Base-by-base conservation (phyloP, 1,284 basidiomycete species). In the Pterulicium gracile region DNA sequence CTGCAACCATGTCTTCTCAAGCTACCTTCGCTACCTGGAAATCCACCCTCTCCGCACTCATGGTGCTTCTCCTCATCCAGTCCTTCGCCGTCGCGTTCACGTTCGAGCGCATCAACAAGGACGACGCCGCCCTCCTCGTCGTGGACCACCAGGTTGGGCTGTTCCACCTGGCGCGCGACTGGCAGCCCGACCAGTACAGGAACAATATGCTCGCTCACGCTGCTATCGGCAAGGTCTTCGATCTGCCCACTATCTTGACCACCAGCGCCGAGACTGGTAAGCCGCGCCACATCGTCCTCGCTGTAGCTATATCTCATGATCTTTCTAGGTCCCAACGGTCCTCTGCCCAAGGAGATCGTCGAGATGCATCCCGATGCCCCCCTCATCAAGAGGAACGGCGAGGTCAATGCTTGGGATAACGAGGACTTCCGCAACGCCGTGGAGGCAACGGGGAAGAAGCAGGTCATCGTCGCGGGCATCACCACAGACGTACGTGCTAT, bases 351-450 rank as follows among this genome's bases (percentile, higher is more conserved):
- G 44, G 70, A 72, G 51, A 62, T 73, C 44, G 21, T 64, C 14
- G 65, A 58, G 0, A 63, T 72, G 65, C 65, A 72, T 46, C 65
- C 68, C 2, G 53, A 67, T 43, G 66, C 68, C 2, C 61, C 69
- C 4, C 55, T 64, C 49, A 67, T 72, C 58, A 69, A 64, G 56
- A 62, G 71, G 14, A 53, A 63, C n/a, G 70, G 69, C 1, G 69
- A 73, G 54, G 71, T 72, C 12, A 58, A 72, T 49, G 69, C 71
- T 12, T 73, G 71, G 71, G 70, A 72, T 54, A 72, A 70, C 54
- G 48, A 57, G 3, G 70, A 72, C 42, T 72, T 73, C 58, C 60
- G 64, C 35, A 56, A 56, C 1, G 71, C 70, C n/a, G 68, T 73
- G 20, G 55, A 64, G 40, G 67, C 68, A 3, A 71, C 69, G 2